These are phyloP conservation scores for Candida odintsovae DNA, from an alignment of 805 yeast genomes.

Conservation along the genomic window DNA sequence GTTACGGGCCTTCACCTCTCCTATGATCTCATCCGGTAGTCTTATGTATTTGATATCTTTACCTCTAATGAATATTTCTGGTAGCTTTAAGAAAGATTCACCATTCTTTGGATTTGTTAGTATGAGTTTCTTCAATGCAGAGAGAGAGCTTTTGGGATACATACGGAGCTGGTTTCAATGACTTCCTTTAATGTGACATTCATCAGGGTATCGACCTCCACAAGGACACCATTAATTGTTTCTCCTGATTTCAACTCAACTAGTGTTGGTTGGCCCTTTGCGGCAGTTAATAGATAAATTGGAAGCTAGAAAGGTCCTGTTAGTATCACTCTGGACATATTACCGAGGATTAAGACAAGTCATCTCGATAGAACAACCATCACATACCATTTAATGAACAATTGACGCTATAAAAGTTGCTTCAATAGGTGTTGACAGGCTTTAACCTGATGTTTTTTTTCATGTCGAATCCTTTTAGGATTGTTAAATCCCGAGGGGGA, in stretches of 20 bases:
- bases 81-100: slow-evolving; percentile 52
- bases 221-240: slow-evolving; percentile 75
- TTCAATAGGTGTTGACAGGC: not conserved
- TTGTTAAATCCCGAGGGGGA: not conserved
- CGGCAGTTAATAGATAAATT: slow-evolving; percentile 80
- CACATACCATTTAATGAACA: not conserved
- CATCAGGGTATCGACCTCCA: slow-evolving; percentile 94
- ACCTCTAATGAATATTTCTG: slow-evolving; percentile 80
- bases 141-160: too few relatives aligned
- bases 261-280: slow-evolving; percentile 80
- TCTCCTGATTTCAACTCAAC: slow-evolving; percentile 93
- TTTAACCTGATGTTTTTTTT: not conserved
- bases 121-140: not conserved
- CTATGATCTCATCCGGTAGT: slow-evolving; percentile 72
- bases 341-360: not conserved
- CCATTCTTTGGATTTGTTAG: slow-evolving; percentile 35
- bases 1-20: slow-evolving; percentile 64
- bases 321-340: not conserved
- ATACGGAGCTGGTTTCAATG: slow-evolving; percentile 49
- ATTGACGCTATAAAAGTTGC: not conserved
- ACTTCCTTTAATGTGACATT: slow-evolving; percentile 79
- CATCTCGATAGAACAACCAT: not conserved
- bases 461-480: not conserved
- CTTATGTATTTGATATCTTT: slow-evolving; percentile 74
- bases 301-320: slow-evolving; percentile 56